Conservation (phyloP, 1,284 basidiomycete genomes). For the Austropuccinia psidii region DNA sequence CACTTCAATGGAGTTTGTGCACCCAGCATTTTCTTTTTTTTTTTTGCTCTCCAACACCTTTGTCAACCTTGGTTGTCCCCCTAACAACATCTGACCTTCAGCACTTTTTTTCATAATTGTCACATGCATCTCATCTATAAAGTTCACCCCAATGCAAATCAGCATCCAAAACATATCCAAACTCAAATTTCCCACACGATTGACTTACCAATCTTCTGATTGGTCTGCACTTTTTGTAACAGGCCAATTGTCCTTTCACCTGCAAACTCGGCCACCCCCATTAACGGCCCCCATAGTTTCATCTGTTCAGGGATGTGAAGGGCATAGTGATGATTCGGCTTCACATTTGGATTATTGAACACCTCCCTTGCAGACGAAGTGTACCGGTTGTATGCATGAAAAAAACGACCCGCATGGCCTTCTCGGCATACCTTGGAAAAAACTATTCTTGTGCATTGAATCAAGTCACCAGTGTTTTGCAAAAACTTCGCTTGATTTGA, state of each 20-base stretch:
- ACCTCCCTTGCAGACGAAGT: not conserved
- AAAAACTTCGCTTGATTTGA: slow-evolving; percentile 5
- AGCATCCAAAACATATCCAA: not conserved
- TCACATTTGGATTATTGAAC: not conserved
- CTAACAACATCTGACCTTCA: too few relatives aligned
- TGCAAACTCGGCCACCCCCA: slow-evolving; percentile 35
- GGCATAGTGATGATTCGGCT: slow-evolving; percentile 38
- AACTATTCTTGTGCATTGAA: slow-evolving; percentile 37
- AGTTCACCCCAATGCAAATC: not conserved
- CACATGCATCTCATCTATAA: too few relatives aligned
- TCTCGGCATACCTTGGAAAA: not conserved
- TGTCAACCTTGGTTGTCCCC: too few relatives aligned
- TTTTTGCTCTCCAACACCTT: too few relatives aligned
- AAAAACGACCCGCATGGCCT: not conserved
- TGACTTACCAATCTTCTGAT: slow-evolving; percentile 15
- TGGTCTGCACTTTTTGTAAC: slow-evolving; percentile 36
- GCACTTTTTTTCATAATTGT: too few relatives aligned
- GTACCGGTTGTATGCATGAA: slow-evolving; percentile 9
- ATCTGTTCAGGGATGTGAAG: slow-evolving; percentile 37
- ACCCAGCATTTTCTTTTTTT: too few relatives aligned
- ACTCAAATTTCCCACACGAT: too few relatives aligned
- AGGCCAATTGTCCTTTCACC: slow-evolving; percentile 34
- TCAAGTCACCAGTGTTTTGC: slow-evolving; percentile 18
- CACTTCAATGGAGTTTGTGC: too few relatives aligned
- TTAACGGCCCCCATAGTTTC: slow-evolving; percentile 36